Base-by-base conservation (phyloP, 148 eudicot genomes). In the Heliamphora exappendiculata region DNA sequence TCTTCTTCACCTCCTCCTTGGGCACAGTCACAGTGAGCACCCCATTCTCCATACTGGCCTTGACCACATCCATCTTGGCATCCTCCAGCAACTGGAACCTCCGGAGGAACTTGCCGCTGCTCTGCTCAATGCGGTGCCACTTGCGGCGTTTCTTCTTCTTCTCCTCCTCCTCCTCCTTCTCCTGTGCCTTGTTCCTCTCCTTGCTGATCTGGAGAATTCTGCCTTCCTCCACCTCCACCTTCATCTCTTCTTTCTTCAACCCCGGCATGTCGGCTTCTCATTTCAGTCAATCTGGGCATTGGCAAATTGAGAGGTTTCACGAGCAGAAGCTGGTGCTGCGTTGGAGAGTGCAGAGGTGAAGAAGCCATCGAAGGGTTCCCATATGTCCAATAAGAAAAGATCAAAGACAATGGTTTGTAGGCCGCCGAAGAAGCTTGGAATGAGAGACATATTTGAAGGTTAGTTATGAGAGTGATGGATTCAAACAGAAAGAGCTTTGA, bases 1-100 rank as follows among this genome's bases (percentile, higher is more conserved):
- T 87, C 82, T 79, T 78, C 84, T 87, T 87, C 82, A 77, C 84
- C 58, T 85, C 85, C 5, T 34, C 79, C 81, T 87, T 85, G 0
- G 90, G 83, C 73, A 87, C 83, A 51, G 86, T 87, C 33, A 87
- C 88, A 78, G 90, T 85, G 3, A 87, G 77, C 78, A 85, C 90
- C 22, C 88, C 90, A 64, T 85, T 85, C 73, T 85, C 86, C 84
- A 87, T 82, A 26, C 59, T 28, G 12, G 90, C 87, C 58, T 76
- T 87, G 28, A 87, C 87, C 59, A 83, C 75, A 26, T 85, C 88
- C 81, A 83, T 57, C 79, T 87, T 87, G 0, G 84, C 77, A 44
- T 85, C 81, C 29, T 87, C 90, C 31, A 86, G 90, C 34, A 85
- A 73, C 57, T 86, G 67, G 44, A 85, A 85, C 39, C 86, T 72